Base-by-base conservation (phyloP, 2,329 filamentous ascomycete genomes). In the Nannizziopsis arthrosporioides region DNA sequence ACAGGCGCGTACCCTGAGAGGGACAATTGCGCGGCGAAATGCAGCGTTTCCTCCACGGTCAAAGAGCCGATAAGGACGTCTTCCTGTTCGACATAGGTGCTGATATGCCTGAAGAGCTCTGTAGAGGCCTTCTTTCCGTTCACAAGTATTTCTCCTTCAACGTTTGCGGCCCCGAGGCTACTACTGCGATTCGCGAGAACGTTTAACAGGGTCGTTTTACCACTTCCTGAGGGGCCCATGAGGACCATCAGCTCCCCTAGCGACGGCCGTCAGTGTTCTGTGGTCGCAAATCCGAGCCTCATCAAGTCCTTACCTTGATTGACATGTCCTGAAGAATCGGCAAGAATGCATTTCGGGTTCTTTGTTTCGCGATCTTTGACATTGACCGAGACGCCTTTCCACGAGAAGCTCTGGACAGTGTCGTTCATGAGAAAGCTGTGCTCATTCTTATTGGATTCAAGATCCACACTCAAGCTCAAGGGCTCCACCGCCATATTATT, bases 121-220 rank as follows among this genome's bases (percentile, higher is more conserved):
- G 70, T 64, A 1, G 78, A 72, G 2, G 79, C 66, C 3, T 65
- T 58, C 1, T 59, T 61, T 27, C 83, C 83, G 62, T 92, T 88
- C 55, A 85, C 72, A 48, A 76, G 71, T 11, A 80, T 69, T 2
- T 69, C 62, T 12, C 77, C 76, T 27, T 73, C 62, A 5, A 76
- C 71, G 5, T 36, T 18, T 5, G 70, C 71, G 1, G 78, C 71
- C 2, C 74, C 74, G 1, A 76, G 70, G 0, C 72, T 70, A 10
- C 70, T 68, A 53, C 68, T 69, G 52, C 81, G 73, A 49, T 78
- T 76, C 5, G 87, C 85, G 11, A 93, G 77, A 4, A 84, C 78
- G 61, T 93, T 89, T 32, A 94, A 73, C 0, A 94, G 73, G 0
- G 86, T 93, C 0, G 87, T 92, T 64, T 94, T 94, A 44, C 87